phyloP scores from a whole-genome alignment of 2,329 filamentous ascomycete species.

The Neopestalotiopsis rosae region DNA sequence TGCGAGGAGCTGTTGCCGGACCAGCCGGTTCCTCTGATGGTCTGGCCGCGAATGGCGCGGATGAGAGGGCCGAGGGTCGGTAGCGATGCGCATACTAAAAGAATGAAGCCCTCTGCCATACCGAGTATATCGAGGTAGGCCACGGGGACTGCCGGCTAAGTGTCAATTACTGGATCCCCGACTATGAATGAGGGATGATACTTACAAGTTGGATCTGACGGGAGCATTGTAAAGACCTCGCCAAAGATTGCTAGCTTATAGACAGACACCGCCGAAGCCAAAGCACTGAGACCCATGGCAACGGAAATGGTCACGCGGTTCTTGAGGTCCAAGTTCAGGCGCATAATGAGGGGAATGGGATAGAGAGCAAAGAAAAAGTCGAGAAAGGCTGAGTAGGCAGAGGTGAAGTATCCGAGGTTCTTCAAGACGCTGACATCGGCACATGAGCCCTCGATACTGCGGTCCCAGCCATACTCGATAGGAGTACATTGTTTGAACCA shows the following conservation, averaged over 20 bases:
- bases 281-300: constrained; percentile 31
- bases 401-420: constrained; percentile 34
- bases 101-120: constrained; percentile 29
- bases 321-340: constrained; percentile 36
- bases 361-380: constrained; percentile 38
- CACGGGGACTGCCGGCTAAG: constrained; percentile 25
- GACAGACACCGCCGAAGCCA: constrained; percentile 34
- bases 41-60: constrained; percentile 23
- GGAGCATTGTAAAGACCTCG: constrained; percentile 28
- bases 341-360: constrained; percentile 37
- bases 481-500: constrained; percentile 19
- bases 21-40: not conserved
- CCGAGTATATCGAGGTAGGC: constrained; percentile 34
- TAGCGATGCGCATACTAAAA: constrained; percentile 27
- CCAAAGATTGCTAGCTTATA: constrained; percentile 34
- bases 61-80: constrained; percentile 28
- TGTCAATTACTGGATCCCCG: not conserved
- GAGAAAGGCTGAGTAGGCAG: constrained; percentile 36
- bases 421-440: constrained; percentile 23
- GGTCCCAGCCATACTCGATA: constrained; percentile 18
- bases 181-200: not conserved
- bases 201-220: constrained; percentile 36
- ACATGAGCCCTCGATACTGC: not conserved
- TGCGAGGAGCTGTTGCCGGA: not conserved
- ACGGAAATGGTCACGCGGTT: constrained; percentile 23